A percentile compares a stretch with the other conserved stretches of the same genome.
phyloP scores from a whole-genome alignment of 257 asterid species.

The Ehretia macrophylla region DNA sequence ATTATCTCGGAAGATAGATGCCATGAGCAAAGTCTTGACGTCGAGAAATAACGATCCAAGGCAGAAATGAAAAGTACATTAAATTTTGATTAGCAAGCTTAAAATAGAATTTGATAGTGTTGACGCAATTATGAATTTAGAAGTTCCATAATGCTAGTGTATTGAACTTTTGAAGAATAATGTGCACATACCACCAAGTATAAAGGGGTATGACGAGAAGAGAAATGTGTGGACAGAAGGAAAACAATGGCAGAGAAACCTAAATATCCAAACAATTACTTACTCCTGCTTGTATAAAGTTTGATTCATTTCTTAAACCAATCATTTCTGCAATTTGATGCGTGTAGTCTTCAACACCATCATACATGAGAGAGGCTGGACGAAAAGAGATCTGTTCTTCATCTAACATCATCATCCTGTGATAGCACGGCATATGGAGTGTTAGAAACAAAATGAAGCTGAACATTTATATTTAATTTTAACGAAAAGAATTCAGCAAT shows the following conservation, averaged over 20 bases:
- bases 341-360: slow-evolving; percentile 88
- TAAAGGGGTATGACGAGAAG: too few species aligned
- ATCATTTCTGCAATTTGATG: slow-evolving; percentile 98
- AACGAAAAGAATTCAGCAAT: slow-evolving; percentile 9
- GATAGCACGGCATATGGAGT: background rate
- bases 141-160: too few species aligned
- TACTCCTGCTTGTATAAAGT: slow-evolving; percentile 87
- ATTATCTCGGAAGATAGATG: too few species aligned
- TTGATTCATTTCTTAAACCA: slow-evolving; percentile 82
- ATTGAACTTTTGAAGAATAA: slow-evolving; percentile 1
- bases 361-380: slow-evolving; percentile 80
- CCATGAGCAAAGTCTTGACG: too few species aligned
- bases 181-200: slow-evolving; percentile 3
- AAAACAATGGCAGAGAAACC: background rate
- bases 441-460: slow-evolving; percentile 4
- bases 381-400: slow-evolving; percentile 97
- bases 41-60: too few species aligned
- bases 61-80: too few species aligned
- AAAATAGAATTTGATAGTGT: too few species aligned
- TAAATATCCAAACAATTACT: slow-evolving; percentile 21
- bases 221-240: too few species aligned
- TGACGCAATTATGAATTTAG: too few species aligned
- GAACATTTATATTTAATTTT: background rate
- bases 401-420: slow-evolving; percentile 95
- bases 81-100: too few species aligned